phyloP scores from a whole-genome alignment of 306 rosid genomes.

The Abrus pulchellus region DNA sequence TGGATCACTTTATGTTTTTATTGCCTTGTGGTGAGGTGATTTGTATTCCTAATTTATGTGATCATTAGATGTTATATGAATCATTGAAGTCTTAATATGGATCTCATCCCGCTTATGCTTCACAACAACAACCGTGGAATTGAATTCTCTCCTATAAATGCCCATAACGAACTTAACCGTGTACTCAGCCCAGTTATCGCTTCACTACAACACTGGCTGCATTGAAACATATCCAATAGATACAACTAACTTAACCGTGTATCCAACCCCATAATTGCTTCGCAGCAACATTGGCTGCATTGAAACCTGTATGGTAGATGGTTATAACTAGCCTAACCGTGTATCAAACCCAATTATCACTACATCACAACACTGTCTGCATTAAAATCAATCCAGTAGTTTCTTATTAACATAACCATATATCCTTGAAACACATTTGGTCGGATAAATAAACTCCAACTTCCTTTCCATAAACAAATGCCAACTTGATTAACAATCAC shows the following conservation, averaged over 20 bases:
- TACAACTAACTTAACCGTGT: not conserved
- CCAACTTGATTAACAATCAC: not conserved
- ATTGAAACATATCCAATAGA: not conserved
- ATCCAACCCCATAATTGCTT: not conserved
- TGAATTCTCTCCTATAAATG: not conserved
- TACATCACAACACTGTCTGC: not conserved
- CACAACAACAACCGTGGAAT: not conserved
- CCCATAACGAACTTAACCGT: not conserved
- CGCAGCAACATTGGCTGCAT: not conserved
- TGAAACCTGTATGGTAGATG: not conserved
- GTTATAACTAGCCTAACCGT: not conserved
- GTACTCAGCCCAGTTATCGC: not conserved
- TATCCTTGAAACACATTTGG: not conserved
- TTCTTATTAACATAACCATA: not conserved
- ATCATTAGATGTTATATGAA: not conserved
- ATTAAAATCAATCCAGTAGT: not conserved
- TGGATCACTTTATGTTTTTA: constrained; percentile 10
- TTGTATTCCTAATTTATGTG: not conserved
- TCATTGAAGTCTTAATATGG: not conserved
- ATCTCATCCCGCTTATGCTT: not conserved
- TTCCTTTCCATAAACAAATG: not conserved
- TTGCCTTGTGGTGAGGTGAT: not conserved
- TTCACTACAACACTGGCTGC: not conserved
- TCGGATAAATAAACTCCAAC: not conserved
- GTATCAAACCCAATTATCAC: not conserved